Evolutionary conservation across 2,329 filamentous ascomycete species (phyloP).

Genomic region (Elsinoe fawcettii): DNA sequence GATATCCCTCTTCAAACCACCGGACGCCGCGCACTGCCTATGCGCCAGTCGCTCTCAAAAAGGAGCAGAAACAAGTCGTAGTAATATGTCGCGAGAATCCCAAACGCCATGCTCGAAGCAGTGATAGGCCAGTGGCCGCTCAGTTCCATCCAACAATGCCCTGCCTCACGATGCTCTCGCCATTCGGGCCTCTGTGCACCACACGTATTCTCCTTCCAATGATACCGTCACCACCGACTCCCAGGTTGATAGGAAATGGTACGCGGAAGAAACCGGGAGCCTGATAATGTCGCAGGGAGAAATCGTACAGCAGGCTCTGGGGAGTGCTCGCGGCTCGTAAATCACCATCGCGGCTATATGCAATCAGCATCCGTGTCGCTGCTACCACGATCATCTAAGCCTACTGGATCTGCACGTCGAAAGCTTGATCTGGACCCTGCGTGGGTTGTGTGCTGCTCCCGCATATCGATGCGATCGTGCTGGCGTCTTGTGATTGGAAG

Average conservation of each 20-base stretch:
- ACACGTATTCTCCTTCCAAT: conserved; percentile 7
- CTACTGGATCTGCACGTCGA: conserved; percentile 13
- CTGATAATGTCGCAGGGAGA: not conserved
- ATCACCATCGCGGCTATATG: conserved; percentile 8
- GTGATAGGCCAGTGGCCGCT: not conserved
- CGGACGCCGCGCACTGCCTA: not conserved
- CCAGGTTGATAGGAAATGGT: conserved; percentile 5
- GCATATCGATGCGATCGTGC: conserved; percentile 9
- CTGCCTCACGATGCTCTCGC: conserved; percentile 11
- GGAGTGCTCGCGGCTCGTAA: not conserved
- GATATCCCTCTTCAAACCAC: not conserved
- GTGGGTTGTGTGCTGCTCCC: not conserved
- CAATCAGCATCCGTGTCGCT: not conserved
- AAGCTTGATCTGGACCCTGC: not conserved
- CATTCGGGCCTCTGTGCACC: conserved; percentile 6
- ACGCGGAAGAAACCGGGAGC: not conserved
- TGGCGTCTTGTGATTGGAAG: conserved; percentile 1
- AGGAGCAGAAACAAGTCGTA: not conserved
- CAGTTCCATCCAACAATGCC: conserved; percentile 15
- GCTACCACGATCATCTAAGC: not conserved
- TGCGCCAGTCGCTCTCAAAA: not conserved
- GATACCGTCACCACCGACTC: conserved; percentile 14
- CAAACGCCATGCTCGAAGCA: not conserved
- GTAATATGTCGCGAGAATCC: not conserved
- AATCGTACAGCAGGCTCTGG: conserved; percentile 1